phyloP scores from a whole-genome alignment of 2,329 filamentous ascomycete genomes.

The Calonectria leucothoes region DNA sequence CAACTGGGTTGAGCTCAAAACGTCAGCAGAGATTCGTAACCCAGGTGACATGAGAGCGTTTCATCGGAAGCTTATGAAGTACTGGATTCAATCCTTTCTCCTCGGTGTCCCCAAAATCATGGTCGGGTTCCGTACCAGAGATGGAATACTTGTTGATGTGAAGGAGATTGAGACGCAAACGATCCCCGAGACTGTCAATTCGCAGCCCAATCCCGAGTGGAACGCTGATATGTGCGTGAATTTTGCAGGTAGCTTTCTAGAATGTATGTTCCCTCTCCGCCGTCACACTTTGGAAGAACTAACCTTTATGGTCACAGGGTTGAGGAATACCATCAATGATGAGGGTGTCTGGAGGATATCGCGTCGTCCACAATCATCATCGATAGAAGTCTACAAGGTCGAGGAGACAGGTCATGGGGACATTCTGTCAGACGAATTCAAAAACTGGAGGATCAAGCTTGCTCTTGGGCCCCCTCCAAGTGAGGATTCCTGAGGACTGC shows the following conservation, averaged over 20 bases:
- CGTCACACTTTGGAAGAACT: constrained; percentile 17
- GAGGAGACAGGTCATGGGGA: constrained; percentile 76
- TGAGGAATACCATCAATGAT: constrained; percentile 72
- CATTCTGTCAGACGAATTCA: constrained; percentile 82
- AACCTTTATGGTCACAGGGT: constrained; percentile 59
- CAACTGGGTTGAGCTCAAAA: constrained; percentile 97
- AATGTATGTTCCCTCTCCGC: constrained; percentile 66
- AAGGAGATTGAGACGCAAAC: constrained; percentile 84
- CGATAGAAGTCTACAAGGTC: constrained; percentile 79
- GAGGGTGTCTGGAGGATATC: constrained; percentile 86
- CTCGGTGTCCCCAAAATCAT: constrained; percentile 93
- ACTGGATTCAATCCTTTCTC: constrained; percentile 96
- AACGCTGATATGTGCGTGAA: constrained; percentile 95
- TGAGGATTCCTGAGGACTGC: constrained; percentile 45
- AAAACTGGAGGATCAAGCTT: constrained; percentile 76
- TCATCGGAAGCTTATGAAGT: constrained; percentile 91
- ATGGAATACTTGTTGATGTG: constrained; percentile 77
- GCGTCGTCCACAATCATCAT: constrained; percentile 69
- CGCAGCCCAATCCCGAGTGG: constrained; percentile 77
- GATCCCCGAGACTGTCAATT: constrained; percentile 82
- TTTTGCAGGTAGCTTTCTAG: constrained; percentile 82
- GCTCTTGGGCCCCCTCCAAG: constrained; percentile 47
- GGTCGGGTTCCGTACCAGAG: constrained; percentile 82
- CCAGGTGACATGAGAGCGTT: constrained; percentile 79
- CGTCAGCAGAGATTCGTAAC: constrained; percentile 77